These are phyloP conservation scores for Vaccinium macrocarpon DNA, from an alignment of 148 eudicot genomes.

Conservation along the genomic window DNA sequence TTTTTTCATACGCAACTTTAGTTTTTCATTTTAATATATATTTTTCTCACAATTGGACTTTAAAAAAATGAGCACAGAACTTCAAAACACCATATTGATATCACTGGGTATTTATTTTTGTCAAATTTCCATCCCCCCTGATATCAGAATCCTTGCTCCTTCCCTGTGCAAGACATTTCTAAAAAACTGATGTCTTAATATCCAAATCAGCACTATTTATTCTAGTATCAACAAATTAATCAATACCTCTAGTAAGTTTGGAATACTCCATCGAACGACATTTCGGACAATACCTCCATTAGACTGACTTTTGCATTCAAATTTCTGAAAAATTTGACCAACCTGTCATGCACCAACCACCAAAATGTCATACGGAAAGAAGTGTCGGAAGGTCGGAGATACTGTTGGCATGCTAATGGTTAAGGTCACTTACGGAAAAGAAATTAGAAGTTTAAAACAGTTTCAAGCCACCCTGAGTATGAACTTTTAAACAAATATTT, in stretches of 20 bases:
- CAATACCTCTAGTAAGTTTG: slow-evolving; percentile 63
- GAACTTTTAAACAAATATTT: background rate
- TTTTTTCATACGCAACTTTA: too few relatives aligned
- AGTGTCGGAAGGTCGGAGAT: background rate
- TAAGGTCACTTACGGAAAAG: background rate
- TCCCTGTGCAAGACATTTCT: background rate
- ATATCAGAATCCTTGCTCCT: too few relatives aligned
- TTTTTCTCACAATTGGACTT: too few relatives aligned
- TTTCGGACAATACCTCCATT: slow-evolving; percentile 68
- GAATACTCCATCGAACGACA: slow-evolving; percentile 84
- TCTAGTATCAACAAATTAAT: background rate
- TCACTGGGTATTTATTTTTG: too few relatives aligned
- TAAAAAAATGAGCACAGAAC: too few relatives aligned
- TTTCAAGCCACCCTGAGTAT: background rate
- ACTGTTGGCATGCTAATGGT: background rate
- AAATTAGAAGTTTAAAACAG: background rate
- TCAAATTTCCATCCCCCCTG: too few relatives aligned
- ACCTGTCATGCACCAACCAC: slow-evolving; percentile 41
- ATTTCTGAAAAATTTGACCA: slow-evolving; percentile 89
- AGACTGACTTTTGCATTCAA: slow-evolving; percentile 60
- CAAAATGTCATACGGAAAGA: background rate
- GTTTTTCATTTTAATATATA: too few relatives aligned
- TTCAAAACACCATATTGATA: too few relatives aligned
- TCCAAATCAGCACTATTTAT: background rate
- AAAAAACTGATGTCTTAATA: background rate